These are phyloP conservation scores for Penicillium daleae DNA, from an alignment of 495 filamentous ascomycete genomes.

Conservation along the genomic window DNA sequence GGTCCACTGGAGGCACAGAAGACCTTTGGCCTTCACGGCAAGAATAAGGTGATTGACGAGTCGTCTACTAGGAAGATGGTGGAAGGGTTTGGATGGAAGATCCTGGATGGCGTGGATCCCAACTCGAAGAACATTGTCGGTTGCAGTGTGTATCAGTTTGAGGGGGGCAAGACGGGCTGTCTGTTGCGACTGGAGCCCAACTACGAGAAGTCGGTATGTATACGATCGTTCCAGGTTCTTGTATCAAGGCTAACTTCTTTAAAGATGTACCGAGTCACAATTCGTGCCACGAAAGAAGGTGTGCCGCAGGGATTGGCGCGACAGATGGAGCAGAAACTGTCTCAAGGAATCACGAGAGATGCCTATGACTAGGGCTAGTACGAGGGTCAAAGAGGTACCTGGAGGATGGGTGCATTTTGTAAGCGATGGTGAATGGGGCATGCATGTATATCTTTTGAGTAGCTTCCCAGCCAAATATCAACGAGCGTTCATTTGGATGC, in stretches of 20 bases:
- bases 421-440: conserved; percentile 6
- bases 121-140: conserved; percentile 93
- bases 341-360: conserved; percentile 49
- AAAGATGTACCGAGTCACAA: conserved; percentile 93
- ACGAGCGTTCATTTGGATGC: conserved; percentile 20
- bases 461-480: conserved; percentile 29
- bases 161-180: conserved; percentile 90
- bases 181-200: conserved; percentile 94
- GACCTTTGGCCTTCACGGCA: conserved; percentile 69
- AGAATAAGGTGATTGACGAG: conserved; percentile 54
- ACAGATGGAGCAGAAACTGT: conserved; percentile 81
- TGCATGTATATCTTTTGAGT: conserved; percentile 30
- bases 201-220: conserved; percentile 76
- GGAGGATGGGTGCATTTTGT: conserved; percentile 10
- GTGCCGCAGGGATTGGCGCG: conserved; percentile 81
- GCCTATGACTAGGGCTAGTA: conserved; percentile 14
- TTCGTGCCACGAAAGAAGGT: conserved; percentile 89
- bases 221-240: neutral
- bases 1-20: conserved; percentile 82
- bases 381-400: neutral
- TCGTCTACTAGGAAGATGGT: conserved; percentile 67
- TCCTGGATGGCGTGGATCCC: conserved; percentile 83
- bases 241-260: neutral
- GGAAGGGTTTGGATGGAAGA: conserved; percentile 84
- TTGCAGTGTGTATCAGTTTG: conserved; percentile 85